Base-by-base conservation (phyloP, 352 stramenopile species). In the Pythium sukuiense region DNA sequence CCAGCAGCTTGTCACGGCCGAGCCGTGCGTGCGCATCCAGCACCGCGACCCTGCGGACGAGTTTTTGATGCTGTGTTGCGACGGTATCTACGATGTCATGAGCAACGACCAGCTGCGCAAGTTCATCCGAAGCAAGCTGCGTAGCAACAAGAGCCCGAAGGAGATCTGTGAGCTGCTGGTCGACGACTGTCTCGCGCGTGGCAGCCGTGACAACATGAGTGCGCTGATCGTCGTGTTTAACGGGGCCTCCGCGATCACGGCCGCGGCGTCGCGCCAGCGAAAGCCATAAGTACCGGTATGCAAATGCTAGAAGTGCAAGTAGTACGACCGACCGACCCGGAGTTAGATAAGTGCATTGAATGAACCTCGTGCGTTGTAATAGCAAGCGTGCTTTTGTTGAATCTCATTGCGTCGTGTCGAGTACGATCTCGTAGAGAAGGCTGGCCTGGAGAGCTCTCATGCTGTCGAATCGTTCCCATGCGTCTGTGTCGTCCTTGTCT, bases 1-100 rank as follows among this genome's bases (percentile, higher is more conserved):
- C 70, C 81, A 94, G 75, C 87, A 96, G 69, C 76, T 94, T 37
- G 87, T 96, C 63, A 94, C 87, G 49, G 83, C 87, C 6, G 87
- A 96, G 69, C 87, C 87, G 2, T 94, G 84, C 59, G 77, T 96
- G 54, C 83, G 83, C 35, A 83, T 93, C 61, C 85, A 93, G 50
- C 74, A 70, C 24, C 87, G 85, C 24, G 76, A 89, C 58, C 24
- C 77, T 6, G 76, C 95, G 4, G 93, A 98, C 69, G 88, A 98
- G 72, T 97, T 98, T 65, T 76, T 98, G 16, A 76, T 97, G 56
- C 79, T 98, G 16, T 90, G 84, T 50, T 98, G 92, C 64, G 94
- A 98, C 65, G 94, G 94, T 59, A 93, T 98, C 59, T 98, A 92
- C 76, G 94, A 98, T 65, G 94, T 98, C 33, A 98, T 98, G 88